phyloP scores from a whole-genome alignment of 257 asterid species.

The Parsonsia alboflavescens region DNA sequence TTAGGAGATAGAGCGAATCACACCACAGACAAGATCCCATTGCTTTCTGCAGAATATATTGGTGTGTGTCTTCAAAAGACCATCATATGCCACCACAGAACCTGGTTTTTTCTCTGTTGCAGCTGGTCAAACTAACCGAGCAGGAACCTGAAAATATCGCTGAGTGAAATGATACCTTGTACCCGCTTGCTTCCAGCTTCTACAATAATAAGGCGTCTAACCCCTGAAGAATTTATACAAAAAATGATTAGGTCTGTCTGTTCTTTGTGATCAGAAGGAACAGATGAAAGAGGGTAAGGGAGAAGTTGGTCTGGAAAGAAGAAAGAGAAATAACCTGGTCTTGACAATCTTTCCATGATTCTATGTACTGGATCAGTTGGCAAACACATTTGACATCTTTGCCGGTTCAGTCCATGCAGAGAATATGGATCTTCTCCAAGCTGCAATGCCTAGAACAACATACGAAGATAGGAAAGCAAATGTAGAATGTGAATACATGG shows the following conservation, averaged over 20 bases:
- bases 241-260: neutral
- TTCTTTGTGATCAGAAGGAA: neutral
- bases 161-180: constrained; percentile 67
- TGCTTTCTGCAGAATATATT: constrained; percentile 3
- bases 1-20: too few species aligned
- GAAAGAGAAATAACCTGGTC: constrained; percentile 54
- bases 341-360: constrained; percentile 74
- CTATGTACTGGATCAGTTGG: constrained; percentile 67
- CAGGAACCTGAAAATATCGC: constrained; percentile 75
- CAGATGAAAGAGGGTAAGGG: neutral
- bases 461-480: constrained; percentile 2
- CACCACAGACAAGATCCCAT: constrained; percentile 1
- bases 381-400: constrained; percentile 92
- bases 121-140: constrained; percentile 40
- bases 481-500: neutral
- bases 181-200: constrained; percentile 98
- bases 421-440: constrained; percentile 77
- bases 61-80: constrained; percentile 14
- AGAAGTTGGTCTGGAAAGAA: neutral
- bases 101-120: neutral
- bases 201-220: constrained; percentile 70
- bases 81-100: constrained; percentile 8
- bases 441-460: constrained; percentile 61
- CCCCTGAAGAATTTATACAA: constrained; percentile 44
- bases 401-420: constrained; percentile 41